phyloP scores from a whole-genome alignment of 2,329 filamentous ascomycete species.

The Grosmannia penicillata region DNA sequence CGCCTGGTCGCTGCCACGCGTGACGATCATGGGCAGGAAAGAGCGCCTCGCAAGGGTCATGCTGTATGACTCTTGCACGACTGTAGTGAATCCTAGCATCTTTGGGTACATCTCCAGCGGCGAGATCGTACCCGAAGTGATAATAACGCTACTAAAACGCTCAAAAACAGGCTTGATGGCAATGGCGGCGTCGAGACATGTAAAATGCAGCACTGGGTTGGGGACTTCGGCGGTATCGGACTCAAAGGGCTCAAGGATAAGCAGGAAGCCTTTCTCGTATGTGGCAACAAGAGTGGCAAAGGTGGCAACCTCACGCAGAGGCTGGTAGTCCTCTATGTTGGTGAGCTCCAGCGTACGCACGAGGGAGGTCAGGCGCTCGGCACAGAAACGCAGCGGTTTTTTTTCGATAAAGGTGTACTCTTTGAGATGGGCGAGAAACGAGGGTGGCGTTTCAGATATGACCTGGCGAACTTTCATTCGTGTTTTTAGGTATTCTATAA shows the following conservation, averaged over 20 bases:
- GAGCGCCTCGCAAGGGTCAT: slow-evolving; percentile 91
- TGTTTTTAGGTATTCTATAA: slow-evolving; percentile 95
- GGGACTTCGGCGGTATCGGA: slow-evolving; percentile 56
- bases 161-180: slow-evolving; percentile 97
- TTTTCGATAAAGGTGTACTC: slow-evolving; percentile 97
- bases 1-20: slow-evolving; percentile 84
- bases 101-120: slow-evolving; percentile 98
- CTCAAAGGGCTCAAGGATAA: slow-evolving; percentile 96
- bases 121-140: slow-evolving; percentile 93
- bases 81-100: slow-evolving; percentile 86
- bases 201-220: slow-evolving; percentile 94
- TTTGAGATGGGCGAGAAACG: slow-evolving; percentile 82
- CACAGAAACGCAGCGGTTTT: slow-evolving; percentile 87
- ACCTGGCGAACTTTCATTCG: slow-evolving; percentile 97
- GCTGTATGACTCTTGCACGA: slow-evolving; percentile 90
- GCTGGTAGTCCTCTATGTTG: slow-evolving; percentile 95
- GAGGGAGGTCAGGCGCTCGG: slow-evolving; percentile 83
- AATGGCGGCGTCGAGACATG: slow-evolving; percentile 91
- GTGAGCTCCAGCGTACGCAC: slow-evolving; percentile 90
- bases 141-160: slow-evolving; percentile 93
- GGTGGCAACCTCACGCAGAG: slow-evolving; percentile 90
- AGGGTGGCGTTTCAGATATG: slow-evolving; percentile 91
- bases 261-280: slow-evolving; percentile 88
- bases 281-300: slow-evolving; percentile 94
- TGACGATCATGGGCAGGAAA: slow-evolving; percentile 98